A percentile compares a stretch with the other conserved stretches of the same genome.
phyloP scores from a whole-genome alignment of 768 basidiomycete species.

The Fomitopsis pulvina region DNA sequence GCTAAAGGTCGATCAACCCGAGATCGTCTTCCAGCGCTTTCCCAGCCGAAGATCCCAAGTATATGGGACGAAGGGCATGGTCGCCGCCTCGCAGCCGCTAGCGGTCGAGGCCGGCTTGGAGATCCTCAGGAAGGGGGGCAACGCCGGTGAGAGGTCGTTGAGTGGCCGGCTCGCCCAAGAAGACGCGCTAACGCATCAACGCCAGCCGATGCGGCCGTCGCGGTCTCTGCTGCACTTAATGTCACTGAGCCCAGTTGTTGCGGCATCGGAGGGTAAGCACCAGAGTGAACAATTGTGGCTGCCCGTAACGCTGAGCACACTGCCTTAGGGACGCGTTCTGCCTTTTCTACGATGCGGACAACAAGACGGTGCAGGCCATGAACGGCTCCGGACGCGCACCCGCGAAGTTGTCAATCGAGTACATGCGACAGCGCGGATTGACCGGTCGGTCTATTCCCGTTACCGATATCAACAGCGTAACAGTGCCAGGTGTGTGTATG shows the following conservation, averaged over 20 bases:
- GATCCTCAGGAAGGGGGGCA: slow-evolving; percentile 88
- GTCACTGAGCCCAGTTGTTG: slow-evolving; percentile 84
- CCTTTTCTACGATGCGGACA: slow-evolving; percentile 82
- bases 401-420: slow-evolving; percentile 66
- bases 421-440: slow-evolving; percentile 64
- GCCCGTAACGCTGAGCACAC: neutral
- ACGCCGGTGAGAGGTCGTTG: slow-evolving; percentile 74
- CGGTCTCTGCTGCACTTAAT: slow-evolving; percentile 87
- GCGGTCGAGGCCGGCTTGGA: slow-evolving; percentile 90
- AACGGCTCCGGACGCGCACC: slow-evolving; percentile 94
- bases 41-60: slow-evolving; percentile 79
- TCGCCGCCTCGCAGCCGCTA: slow-evolving; percentile 85
- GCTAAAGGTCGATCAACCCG: slow-evolving; percentile 60
- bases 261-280: slow-evolving; percentile 82
- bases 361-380: slow-evolving; percentile 77
- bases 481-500: slow-evolving; percentile 57
- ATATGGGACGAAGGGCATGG: slow-evolving; percentile 54
- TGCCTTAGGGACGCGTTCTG: slow-evolving; percentile 77
- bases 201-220: slow-evolving; percentile 94
- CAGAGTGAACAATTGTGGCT: neutral
- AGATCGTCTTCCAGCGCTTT: slow-evolving; percentile 62
- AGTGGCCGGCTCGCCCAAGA: neutral
- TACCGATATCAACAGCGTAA: slow-evolving; percentile 85
- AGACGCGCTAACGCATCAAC: neutral
- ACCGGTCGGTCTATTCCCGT: slow-evolving; percentile 63